These are phyloP conservation scores for Umbelopsis isabellina DNA, from an alignment of 192 early-diverging fungal genomes.

Conservation along the genomic window DNA sequence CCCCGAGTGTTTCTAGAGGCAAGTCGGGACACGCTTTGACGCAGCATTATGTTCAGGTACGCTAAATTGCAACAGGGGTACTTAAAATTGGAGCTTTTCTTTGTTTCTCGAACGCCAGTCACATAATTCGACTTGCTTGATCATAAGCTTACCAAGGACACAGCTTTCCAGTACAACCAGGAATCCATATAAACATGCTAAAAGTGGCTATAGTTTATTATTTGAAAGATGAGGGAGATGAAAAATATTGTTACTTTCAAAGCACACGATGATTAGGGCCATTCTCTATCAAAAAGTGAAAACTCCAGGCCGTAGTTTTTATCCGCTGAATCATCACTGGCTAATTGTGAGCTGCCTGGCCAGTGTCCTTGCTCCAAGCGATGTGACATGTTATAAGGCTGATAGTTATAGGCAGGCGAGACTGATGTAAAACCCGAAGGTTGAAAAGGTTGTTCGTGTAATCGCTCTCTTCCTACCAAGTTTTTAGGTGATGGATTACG, in stretches of 20 bases:
- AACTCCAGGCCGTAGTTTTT: neutral
- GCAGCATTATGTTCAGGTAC: slow-evolving; percentile 12
- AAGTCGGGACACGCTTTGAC: neutral
- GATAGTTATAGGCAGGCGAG: neutral
- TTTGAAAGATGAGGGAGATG: too few species aligned
- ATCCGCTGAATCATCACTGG: neutral
- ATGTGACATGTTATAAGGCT: neutral
- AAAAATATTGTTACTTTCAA: neutral
- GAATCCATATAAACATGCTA: too few species aligned
- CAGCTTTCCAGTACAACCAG: too few species aligned
- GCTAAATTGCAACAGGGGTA: too few species aligned
- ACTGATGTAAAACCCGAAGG: neutral
- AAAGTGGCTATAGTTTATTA: too few species aligned
- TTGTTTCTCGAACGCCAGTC: neutral
- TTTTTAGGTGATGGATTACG: neutral
- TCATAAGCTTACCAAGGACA: too few species aligned
- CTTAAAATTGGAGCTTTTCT: too few species aligned
- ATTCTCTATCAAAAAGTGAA: slow-evolving; percentile 19
- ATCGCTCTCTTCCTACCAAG: slow-evolving; percentile 18
- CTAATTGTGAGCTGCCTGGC: neutral
- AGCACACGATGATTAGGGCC: neutral
- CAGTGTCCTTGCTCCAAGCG: slow-evolving; percentile 7
- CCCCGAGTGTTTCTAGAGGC: neutral
- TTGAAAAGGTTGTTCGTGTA: neutral
- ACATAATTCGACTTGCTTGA: neutral